Evolutionary conservation across 2,329 filamentous ascomycete genomes (phyloP), one percentile per base, ranked within the genome.

Genomic region (Penicillium psychrosexuale): DNA sequence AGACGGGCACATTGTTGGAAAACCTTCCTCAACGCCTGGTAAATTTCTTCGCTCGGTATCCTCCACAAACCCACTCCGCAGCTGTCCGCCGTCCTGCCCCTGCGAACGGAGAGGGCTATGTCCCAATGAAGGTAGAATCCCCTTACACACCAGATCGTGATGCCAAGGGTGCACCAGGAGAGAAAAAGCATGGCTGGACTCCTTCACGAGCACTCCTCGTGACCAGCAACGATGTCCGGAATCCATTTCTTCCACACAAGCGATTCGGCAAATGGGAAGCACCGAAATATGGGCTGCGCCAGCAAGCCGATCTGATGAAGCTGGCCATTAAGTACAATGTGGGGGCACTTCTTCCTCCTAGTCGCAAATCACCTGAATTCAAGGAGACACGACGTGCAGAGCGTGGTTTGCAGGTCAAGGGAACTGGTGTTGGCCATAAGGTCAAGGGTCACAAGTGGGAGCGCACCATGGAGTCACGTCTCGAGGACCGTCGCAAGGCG

Each of bases 391-490:
- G 85, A 72, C 80, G 90, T 55, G 84, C 91, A 55, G 89, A 95
- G 78, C 82, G 87, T 61, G 93, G 92, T 47, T 72, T 96, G 73
- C 82, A 87, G 59, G 89, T 97, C 55, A 93, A 92, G 83, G 93
- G 93, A 66, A 97, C 93, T 1, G 93, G 94, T 80, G 86, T 91
- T 63, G 93, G 91, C 55, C 87, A 97, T 77, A 86, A 83, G 75
- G 93, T 97, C 73, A 99, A 97, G 87, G 94, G 94, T 74, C 93
- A 97, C 76, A 82, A 85, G 66, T 90, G 92, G 85, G 94, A 99
- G 81, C 85, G 94, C 71, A 88, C 88, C 68, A 79, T 97, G 78
- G 87, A 89, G 77, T 80, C 83, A 58, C 89, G 87, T 75, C 83
- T 97, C 82, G 91, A 96, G 73, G 85, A 89, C 78, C 86, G 91